These are phyloP conservation scores for Botrytis fragariae DNA, from an alignment of 2,329 filamentous ascomycete species.

Conservation along the genomic window DNA sequence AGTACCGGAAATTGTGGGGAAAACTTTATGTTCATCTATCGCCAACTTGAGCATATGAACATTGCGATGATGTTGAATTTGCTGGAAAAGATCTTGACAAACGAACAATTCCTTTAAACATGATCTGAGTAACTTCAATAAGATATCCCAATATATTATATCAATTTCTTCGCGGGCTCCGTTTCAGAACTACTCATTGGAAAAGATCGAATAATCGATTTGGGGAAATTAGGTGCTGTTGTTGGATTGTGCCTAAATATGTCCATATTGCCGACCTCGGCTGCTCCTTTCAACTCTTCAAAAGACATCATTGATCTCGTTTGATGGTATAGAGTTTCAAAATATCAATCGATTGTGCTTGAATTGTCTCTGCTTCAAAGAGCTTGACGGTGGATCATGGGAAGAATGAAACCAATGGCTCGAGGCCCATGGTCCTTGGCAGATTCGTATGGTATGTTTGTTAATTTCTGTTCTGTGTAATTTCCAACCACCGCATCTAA, in stretches of 20 bases:
- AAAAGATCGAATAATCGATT: background rate
- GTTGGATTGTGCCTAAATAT: constrained; percentile 13
- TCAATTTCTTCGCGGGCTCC: background rate
- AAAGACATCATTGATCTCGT: background rate
- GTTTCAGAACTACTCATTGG: background rate
- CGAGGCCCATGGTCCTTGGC: constrained; percentile 33
- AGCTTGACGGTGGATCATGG: constrained; percentile 22
- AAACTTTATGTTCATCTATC: constrained; percentile 7
- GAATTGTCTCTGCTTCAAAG: background rate
- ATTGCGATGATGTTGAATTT: background rate
- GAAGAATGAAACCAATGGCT: constrained; percentile 22
- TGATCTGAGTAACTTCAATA: background rate
- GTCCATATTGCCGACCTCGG: constrained; percentile 2
- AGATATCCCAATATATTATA: background rate
- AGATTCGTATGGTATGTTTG: constrained; percentile 37
- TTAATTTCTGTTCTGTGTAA: background rate
- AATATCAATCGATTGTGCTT: background rate
- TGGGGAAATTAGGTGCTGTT: background rate
- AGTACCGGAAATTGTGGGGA: constrained; percentile 15
- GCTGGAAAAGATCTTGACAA: background rate
- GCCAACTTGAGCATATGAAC: background rate
- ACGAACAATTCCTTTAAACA: background rate
- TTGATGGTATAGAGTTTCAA: background rate
- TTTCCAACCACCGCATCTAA: constrained; percentile 18
- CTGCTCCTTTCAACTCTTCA: background rate